A percentile compares a stretch with the other conserved stretches of the same genome.
phyloP scores from a whole-genome alignment of 2,329 filamentous ascomycete genomes.

The Sclerotinia subarctica region DNA sequence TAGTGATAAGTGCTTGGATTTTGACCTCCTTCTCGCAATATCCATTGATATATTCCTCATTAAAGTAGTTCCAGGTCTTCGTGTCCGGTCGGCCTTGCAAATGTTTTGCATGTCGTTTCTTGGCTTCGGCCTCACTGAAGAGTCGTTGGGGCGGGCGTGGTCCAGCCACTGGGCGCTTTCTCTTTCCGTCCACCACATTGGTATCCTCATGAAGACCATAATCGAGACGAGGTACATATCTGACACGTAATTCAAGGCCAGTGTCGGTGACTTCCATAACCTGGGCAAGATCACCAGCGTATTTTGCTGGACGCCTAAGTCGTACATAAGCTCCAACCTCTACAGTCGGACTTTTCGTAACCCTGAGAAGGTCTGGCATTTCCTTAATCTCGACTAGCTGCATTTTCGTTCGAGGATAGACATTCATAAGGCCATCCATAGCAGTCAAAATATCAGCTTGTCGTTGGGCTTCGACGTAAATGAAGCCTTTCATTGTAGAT shows the following conservation, averaged over 20 bases:
- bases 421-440: constrained; percentile 79
- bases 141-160: constrained; percentile 81
- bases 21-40: constrained; percentile 94
- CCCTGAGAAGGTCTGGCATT: constrained; percentile 92
- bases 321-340: constrained; percentile 91
- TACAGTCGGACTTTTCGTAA: constrained; percentile 80
- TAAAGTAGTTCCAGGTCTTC: constrained; percentile 80
- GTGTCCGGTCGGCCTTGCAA: constrained; percentile 46
- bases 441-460: constrained; percentile 82
- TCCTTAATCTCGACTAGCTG: constrained; percentile 92
- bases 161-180: constrained; percentile 68
- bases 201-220: constrained; percentile 85
- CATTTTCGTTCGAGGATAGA: constrained; percentile 85
- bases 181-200: constrained; percentile 54
- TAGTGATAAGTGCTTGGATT: constrained; percentile 78
- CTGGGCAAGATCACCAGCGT: constrained; percentile 85
- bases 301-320: constrained; percentile 73
- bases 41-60: constrained; percentile 87
- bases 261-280: constrained; percentile 92
- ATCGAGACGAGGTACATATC: constrained; percentile 85
- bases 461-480: constrained; percentile 89
- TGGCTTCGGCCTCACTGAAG: constrained; percentile 90
- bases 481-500: constrained; percentile 83
- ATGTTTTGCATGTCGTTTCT: constrained; percentile 72
- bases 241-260: constrained; percentile 80